phyloP scores from a whole-genome alignment of 2,329 filamentous ascomycete genomes.

The Aureobasidium sp. region DNA sequence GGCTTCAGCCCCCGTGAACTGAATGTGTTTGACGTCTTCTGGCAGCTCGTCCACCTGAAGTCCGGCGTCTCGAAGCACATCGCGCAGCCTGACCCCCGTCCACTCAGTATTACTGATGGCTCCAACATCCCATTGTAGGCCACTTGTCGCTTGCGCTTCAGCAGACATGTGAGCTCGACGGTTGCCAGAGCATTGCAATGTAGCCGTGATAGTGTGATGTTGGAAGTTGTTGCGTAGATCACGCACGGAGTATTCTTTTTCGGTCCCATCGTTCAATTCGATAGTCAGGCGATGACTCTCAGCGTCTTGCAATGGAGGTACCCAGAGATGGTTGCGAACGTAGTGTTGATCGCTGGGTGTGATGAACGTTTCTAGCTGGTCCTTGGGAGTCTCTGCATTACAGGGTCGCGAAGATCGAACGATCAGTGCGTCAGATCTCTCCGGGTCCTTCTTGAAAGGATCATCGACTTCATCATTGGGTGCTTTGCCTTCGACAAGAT shows the following conservation, averaged over 20 bases:
- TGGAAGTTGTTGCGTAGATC: constrained; percentile 50
- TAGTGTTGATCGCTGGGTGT: constrained; percentile 54
- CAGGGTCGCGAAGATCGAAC: constrained; percentile 50
- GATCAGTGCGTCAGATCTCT: constrained; percentile 45
- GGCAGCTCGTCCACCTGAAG: constrained; percentile 36
- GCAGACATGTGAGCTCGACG: constrained; percentile 54
- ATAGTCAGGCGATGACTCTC: constrained; percentile 45
- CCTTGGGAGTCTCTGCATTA: constrained; percentile 54
- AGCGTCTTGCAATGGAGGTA: constrained; percentile 42
- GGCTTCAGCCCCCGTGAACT: constrained; percentile 54
- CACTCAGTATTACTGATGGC: constrained; percentile 56
- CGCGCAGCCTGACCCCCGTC: constrained; percentile 50
- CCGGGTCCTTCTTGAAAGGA: constrained; percentile 51
- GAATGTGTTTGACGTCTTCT: constrained; percentile 42
- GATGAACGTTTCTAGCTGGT: constrained; percentile 45
- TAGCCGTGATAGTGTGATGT: constrained; percentile 47
- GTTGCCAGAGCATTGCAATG: constrained; percentile 56
- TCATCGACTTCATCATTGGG: constrained; percentile 52
- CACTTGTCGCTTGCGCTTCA: constrained; percentile 44
- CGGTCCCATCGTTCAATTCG: constrained; percentile 50
- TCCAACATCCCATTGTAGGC: constrained; percentile 53
- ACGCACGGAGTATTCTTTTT: constrained; percentile 46
- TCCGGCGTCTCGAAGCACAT: constrained; percentile 52
- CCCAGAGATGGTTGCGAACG: constrained; percentile 59
- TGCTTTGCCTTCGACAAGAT: constrained; percentile 53